A percentile compares a stretch with the other conserved stretches of the same genome.
These are phyloP conservation scores for Castanea sativa DNA, from an alignment of 306 rosid genomes.

Conservation along the genomic window DNA sequence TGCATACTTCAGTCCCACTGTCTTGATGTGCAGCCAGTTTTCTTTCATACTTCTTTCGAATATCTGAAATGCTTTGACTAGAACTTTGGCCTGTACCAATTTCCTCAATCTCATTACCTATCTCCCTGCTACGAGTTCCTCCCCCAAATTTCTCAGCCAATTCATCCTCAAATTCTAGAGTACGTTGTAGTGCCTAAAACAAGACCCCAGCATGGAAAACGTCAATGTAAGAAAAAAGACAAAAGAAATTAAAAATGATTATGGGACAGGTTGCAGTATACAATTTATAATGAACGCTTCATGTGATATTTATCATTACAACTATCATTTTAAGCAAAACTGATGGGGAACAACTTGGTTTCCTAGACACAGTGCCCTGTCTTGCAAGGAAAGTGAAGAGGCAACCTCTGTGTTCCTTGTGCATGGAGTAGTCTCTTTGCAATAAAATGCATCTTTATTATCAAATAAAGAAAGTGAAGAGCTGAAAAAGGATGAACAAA, in stretches of 20 bases:
- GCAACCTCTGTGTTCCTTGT: no score
- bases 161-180: conserved; percentile 98
- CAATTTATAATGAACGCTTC: neutral
- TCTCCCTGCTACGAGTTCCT: conserved; percentile 77
- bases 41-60: conserved; percentile 88
- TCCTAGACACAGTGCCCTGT: neutral
- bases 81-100: conserved; percentile 64
- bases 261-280: neutral
- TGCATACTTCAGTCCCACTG: conserved; percentile 60
- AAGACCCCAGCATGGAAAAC: neutral
- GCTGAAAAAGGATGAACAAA: neutral
- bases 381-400: neutral
- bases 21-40: conserved; percentile 88
- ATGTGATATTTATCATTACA: neutral
- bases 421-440: no score
- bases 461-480: neutral
- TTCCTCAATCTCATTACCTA: conserved; percentile 79
- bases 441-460: no score
- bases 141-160: conserved; percentile 98
- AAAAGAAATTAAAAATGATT: conserved; percentile 10
- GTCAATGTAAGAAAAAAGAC: conserved; percentile 26
- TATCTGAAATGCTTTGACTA: conserved; percentile 72
- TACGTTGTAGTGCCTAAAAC: conserved; percentile 88
- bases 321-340: neutral
- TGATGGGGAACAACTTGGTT: neutral